Evolutionary conservation across 1,139 yeast genomes (phyloP).

Genomic region (Candida tetrigidarum): DNA sequence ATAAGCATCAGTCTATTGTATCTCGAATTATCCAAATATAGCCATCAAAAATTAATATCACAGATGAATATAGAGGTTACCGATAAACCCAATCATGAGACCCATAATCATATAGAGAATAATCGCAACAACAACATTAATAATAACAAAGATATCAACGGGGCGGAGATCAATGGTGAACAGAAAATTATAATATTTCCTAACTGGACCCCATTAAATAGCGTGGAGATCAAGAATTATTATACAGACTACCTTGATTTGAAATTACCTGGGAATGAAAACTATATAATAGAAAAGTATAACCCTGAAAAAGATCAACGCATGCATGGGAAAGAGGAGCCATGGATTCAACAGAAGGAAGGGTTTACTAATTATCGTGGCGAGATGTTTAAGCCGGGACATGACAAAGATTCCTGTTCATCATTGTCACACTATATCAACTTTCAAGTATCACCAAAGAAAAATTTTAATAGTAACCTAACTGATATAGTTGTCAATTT

Average conservation of each 20-base stretch:
- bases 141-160: not conserved
- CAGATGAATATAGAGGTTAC: slow-evolving; percentile 2
- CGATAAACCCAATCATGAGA: not conserved
- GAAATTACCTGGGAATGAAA: not conserved
- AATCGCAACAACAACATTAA: not conserved
- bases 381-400: not conserved
- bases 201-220: slow-evolving; percentile 1
- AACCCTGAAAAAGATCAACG: not conserved
- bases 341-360: not conserved
- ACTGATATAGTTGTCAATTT: not conserved
- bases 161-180: not conserved
- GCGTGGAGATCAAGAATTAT: not conserved
- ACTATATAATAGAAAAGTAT: not conserved
- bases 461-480: not conserved
- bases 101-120: slow-evolving; percentile 1
- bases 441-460: not conserved
- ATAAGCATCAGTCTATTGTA: not conserved
- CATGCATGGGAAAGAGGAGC: not conserved
- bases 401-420: not conserved
- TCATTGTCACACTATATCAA: not conserved
- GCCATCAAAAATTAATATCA: not conserved
- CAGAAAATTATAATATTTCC: slow-evolving; percentile 2
- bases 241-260: slow-evolving; percentile 1
- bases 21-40: not conserved
- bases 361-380: not conserved